A percentile compares a stretch with the other conserved stretches of the same genome.
phyloP scores from a whole-genome alignment of 345 rosid genomes.

The Garcia nutans region DNA sequence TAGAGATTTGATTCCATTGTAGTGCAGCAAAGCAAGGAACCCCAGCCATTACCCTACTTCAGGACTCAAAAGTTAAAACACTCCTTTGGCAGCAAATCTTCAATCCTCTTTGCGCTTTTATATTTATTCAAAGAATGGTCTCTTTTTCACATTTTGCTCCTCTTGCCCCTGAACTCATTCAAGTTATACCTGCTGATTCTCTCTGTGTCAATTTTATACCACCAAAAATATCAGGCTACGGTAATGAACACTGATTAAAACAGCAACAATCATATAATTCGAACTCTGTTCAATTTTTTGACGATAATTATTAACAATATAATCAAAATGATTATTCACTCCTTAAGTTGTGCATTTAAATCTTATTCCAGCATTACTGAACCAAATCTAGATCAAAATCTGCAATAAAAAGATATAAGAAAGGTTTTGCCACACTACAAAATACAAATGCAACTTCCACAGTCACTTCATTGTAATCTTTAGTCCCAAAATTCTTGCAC shows the following conservation, averaged over 20 bases:
- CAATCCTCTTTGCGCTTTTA: background rate
- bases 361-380: constrained; percentile 13
- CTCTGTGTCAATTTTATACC: no score
- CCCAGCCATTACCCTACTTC: background rate
- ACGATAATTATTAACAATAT: constrained; percentile 6
- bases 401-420: constrained; percentile 4
- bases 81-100: constrained; percentile 6
- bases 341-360: background rate
- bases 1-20: constrained; percentile 2
- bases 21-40: constrained; percentile 1
- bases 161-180: background rate
- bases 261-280: background rate
- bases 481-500: constrained; percentile 98
- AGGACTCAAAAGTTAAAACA: no score
- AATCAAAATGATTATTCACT: background rate
- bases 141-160: background rate
- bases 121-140: no score
- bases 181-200: background rate
- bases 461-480: constrained; percentile 51
- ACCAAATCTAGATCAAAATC: background rate
- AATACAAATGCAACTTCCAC: background rate
- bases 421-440: constrained; percentile 14
- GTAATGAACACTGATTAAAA: background rate
- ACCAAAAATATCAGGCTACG: background rate
- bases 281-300: background rate